phyloP scores from a whole-genome alignment of 768 basidiomycete species.

The Lactarius hengduanensis region DNA sequence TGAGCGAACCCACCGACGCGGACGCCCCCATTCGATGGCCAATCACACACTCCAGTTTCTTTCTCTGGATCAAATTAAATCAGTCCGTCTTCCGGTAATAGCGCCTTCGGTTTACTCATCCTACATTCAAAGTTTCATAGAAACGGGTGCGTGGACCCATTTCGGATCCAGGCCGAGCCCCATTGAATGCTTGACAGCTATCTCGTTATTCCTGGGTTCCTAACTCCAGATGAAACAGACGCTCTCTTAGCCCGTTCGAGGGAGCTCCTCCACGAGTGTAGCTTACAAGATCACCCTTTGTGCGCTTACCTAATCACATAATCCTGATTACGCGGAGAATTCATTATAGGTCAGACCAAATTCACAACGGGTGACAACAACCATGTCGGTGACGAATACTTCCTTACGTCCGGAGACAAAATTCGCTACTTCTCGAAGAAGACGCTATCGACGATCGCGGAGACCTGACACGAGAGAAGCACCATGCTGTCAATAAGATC shows the following conservation, averaged over 20 bases:
- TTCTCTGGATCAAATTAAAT: constrained; percentile 18
- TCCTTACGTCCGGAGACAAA: constrained; percentile 89
- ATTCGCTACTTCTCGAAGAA: constrained; percentile 94
- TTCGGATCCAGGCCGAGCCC: not conserved
- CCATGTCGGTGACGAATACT: constrained; percentile 91
- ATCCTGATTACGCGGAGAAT: not conserved
- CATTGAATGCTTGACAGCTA: constrained; percentile 49
- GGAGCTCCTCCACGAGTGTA: constrained; percentile 76
- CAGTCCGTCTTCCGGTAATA: constrained; percentile 1
- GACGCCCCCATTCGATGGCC: not conserved
- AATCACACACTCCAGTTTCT: constrained; percentile 4
- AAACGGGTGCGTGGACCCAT: constrained; percentile 49
- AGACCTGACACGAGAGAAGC: constrained; percentile 67
- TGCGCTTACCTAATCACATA: constrained; percentile 37
- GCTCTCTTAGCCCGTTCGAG: constrained; percentile 69
- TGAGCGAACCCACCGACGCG: not conserved
- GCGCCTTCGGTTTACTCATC: not conserved
- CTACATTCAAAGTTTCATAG: constrained; percentile 47
- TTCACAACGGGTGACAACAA: constrained; percentile 80
- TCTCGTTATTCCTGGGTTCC: constrained; percentile 73
- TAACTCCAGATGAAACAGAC: constrained; percentile 53
- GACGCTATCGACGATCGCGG: constrained; percentile 73
- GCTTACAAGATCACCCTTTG: constrained; percentile 77
- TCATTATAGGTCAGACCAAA: constrained; percentile 57
- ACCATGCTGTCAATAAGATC: constrained; percentile 91